Base-by-base conservation (phyloP, 805 yeast genomes). In the Cyberlindnera euphorbiae region DNA sequence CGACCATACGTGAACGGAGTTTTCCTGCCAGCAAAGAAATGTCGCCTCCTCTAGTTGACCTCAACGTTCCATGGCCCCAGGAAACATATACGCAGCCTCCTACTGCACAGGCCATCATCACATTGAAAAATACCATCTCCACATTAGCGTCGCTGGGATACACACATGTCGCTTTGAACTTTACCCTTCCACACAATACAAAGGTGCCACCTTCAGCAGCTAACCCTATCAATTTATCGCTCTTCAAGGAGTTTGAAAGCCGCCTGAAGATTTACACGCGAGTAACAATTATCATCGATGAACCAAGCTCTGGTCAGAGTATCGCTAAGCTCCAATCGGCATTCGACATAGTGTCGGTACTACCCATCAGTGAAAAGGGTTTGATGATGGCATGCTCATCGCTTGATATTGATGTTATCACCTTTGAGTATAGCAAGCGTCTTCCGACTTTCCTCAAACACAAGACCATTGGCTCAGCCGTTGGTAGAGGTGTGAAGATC, bases 281-380 rank as follows among this genome's bases (percentile, higher is more conserved):
- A 39, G 67, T 85, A 17, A 93, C 97, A 0, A 52, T 93, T 7
- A 64, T 77, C 10, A 71, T 89, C 8, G 83, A 77, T 42, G 96
- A 88, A 43, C 80, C 90, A 1, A 67, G 86, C 7, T 83, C 83
- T 45, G 77, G 83, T 28, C 90, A 81, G 49, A 76, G 74, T 17
- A 59, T 59, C 17, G 41, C 56, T 64, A 70, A 46, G 43, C 52
- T 57, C 58, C 57, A 62, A 60, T 62, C 58, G 35, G 56, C 64
- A 9, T 93, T 82, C 55, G 97, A 93, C 56, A 59, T 93, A 3
- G 67, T 93, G 7, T 85, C 96, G 0, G 79, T 90, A 1, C 73
- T 79, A 46, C 98, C 98, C 1, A 50, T 66, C 16, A 74, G 81
- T 33, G 98, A 93, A 55, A 81, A 78, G 55, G 84, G 88, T 5